phyloP scores from a whole-genome alignment of 441 rosid species.

The Breynia disticha region DNA sequence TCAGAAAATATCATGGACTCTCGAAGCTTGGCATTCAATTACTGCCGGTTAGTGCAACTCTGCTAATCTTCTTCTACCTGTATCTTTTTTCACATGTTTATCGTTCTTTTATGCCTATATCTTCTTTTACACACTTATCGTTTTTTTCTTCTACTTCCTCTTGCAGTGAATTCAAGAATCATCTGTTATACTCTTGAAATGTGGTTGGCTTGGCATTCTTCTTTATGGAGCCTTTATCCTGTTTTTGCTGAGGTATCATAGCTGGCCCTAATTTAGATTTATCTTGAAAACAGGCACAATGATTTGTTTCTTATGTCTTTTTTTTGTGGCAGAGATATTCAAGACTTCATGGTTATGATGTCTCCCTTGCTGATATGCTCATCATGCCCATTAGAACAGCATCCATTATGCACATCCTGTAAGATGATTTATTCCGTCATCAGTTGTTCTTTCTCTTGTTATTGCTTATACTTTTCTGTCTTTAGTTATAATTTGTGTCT shows the following conservation, averaged over 20 bases:
- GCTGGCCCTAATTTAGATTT: not conserved
- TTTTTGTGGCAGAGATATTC: constrained; percentile 41
- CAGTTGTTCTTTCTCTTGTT: no score
- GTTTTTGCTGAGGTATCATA: constrained; percentile 40
- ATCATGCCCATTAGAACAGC: constrained; percentile 55
- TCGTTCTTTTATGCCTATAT: constrained; percentile 10
- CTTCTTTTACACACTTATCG: constrained; percentile 5
- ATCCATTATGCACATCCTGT: constrained; percentile 49
- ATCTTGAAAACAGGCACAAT: not conserved
- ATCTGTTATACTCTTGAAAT: constrained; percentile 71
- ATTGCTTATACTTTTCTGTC: no score
- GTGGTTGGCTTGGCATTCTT: constrained; percentile 93
- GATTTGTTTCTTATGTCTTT: constrained; percentile 18
- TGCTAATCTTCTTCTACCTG: constrained; percentile 1
- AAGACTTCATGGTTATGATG: constrained; percentile 23
- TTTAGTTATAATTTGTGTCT: no score
- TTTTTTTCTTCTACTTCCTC: constrained; percentile 11
- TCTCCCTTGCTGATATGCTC: constrained; percentile 50
- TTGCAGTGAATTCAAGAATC: constrained; percentile 55
- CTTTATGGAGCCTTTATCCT: constrained; percentile 60
- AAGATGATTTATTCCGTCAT: constrained; percentile 28
- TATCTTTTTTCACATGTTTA: constrained; percentile 6
- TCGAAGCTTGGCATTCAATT: constrained; percentile 64
- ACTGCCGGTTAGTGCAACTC: constrained; percentile 35
- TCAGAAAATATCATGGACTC: constrained; percentile 70